Evolutionary conservation across 2,329 filamentous ascomycete genomes (phyloP).

Genomic region (Aspergillus ustus): DNA sequence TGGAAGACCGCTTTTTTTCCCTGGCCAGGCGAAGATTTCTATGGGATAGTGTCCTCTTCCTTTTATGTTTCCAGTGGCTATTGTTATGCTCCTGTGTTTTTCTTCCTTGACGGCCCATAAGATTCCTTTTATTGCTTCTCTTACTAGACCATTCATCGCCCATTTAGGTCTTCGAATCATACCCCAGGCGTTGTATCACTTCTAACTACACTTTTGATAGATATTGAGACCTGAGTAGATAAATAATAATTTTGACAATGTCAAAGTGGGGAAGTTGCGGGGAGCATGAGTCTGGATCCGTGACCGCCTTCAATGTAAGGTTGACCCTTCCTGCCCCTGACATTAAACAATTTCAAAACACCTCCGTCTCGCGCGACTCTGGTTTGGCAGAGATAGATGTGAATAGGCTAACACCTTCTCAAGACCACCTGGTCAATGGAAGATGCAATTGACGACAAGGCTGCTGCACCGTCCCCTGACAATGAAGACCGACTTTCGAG

Average conservation of each 20-base stretch:
- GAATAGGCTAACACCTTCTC: constrained; percentile 28
- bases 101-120: constrained; percentile 4
- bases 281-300: background rate
- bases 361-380: background rate
- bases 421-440: constrained; percentile 40
- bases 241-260: background rate
- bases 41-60: constrained; percentile 30
- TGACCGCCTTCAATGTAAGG: constrained; percentile 3
- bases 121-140: constrained; percentile 1
- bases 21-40: constrained; percentile 14
- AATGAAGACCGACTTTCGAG: constrained; percentile 30
- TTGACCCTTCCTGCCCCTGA: constrained; percentile 8
- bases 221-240: background rate
- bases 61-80: constrained; percentile 3
- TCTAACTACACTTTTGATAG: background rate
- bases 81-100: background rate
- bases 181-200: background rate
- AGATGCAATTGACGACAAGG: constrained; percentile 35
- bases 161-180: background rate
- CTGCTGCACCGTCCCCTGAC: constrained; percentile 32
- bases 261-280: constrained; percentile 5
- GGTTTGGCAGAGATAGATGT: constrained; percentile 20
- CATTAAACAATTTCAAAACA: background rate
- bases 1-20: constrained; percentile 19
- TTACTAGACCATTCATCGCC: constrained; percentile 6